A percentile compares a stretch with the other conserved stretches of the same genome.
Evolutionary conservation across 495 filamentous ascomycete species (phyloP).

Genomic region (Xylaria acuta): DNA sequence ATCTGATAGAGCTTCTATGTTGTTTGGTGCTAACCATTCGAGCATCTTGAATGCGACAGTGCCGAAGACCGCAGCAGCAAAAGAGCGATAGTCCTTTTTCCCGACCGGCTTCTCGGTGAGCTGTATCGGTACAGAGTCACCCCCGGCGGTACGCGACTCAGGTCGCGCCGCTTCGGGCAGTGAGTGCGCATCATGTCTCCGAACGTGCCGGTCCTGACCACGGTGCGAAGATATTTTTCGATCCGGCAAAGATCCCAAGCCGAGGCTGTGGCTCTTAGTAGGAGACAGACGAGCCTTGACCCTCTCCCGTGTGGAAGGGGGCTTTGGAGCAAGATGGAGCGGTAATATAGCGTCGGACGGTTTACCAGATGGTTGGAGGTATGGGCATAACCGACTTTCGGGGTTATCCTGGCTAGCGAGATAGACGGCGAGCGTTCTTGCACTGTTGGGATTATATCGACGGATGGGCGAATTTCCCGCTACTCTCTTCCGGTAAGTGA

Average conservation of each 20-base stretch:
- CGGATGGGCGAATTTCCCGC: conserved; percentile 71
- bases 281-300: conserved; percentile 22
- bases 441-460: conserved; percentile 70
- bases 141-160: not conserved
- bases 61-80: conserved; percentile 82
- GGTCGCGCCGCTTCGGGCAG: conserved; percentile 30
- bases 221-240: not conserved
- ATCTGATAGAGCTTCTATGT: conserved; percentile 49
- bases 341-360: conserved; percentile 48
- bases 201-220: conserved; percentile 2
- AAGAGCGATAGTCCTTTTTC: conserved; percentile 84
- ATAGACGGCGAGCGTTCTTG: conserved; percentile 78
- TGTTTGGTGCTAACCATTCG: conserved; percentile 72
- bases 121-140: conserved; percentile 26
- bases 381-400: conserved; percentile 73
- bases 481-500: conserved; percentile 72
- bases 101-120: conserved; percentile 57
- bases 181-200: conserved; percentile 25
- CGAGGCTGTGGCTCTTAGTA: not conserved
- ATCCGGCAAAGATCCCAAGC: not conserved
- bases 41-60: conserved; percentile 79
- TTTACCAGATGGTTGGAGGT: conserved; percentile 45
- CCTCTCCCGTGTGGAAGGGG: conserved; percentile 32
- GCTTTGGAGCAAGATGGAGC: conserved; percentile 44
- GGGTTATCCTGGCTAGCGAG: conserved; percentile 82